Conservation (phyloP, 1,284 basidiomycete species). For the Ustilago curta region DNA sequence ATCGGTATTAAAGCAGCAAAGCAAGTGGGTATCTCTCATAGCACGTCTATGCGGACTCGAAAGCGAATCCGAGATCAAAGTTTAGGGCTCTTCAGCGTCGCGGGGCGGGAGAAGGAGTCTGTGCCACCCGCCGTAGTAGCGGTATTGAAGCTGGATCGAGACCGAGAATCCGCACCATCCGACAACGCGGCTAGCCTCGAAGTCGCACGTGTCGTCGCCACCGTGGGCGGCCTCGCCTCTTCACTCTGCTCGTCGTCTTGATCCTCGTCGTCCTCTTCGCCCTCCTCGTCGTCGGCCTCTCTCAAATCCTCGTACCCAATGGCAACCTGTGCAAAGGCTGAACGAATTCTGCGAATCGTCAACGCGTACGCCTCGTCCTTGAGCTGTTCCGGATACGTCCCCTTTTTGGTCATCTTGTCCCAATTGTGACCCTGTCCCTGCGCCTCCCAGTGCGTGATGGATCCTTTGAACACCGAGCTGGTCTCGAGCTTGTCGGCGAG, state of each 20-base stretch:
- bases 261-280: slow-evolving; percentile 17
- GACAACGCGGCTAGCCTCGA: neutral
- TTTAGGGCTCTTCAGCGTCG: slow-evolving; percentile 24
- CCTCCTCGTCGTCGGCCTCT: slow-evolving; percentile 14
- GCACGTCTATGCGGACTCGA: neutral
- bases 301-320: slow-evolving; percentile 24
- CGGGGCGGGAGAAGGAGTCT: slow-evolving; percentile 20
- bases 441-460: slow-evolving; percentile 43
- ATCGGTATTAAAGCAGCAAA: neutral
- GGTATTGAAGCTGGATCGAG: slow-evolving; percentile 30
- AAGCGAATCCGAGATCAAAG: neutral
- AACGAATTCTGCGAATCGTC: slow-evolving; percentile 29
- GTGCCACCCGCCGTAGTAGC: slow-evolving; percentile 10
- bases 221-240: neutral
- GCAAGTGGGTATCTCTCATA: slow-evolving; percentile 6
- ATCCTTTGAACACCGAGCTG: slow-evolving; percentile 21
- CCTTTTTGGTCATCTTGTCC: slow-evolving; percentile 53
- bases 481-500: slow-evolving; percentile 29
- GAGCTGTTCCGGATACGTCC: slow-evolving; percentile 26
- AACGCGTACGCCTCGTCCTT: slow-evolving; percentile 47
- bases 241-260: slow-evolving; percentile 14
- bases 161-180: slow-evolving; percentile 9
- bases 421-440: slow-evolving; percentile 55
- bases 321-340: slow-evolving; percentile 30
- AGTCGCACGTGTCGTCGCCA: neutral